phyloP scores from a whole-genome alignment of 2,329 filamentous ascomycete genomes.

The Alternaria sp. region DNA sequence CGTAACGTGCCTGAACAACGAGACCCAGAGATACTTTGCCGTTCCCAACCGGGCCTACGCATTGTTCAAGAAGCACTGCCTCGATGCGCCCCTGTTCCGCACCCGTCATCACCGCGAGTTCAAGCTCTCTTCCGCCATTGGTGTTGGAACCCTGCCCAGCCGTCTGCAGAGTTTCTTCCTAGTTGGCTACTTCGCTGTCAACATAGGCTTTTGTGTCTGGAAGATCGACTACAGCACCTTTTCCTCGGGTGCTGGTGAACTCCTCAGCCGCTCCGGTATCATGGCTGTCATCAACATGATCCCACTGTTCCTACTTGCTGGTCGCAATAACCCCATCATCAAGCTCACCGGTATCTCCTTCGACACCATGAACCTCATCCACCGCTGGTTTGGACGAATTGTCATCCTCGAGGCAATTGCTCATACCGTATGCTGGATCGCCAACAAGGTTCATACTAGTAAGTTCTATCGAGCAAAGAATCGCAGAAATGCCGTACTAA shows the following conservation, averaged over 20 bases:
- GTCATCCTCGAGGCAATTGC: conserved; percentile 73
- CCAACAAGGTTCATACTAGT: conserved; percentile 53
- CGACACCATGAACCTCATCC: conserved; percentile 82
- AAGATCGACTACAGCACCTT: conserved; percentile 71
- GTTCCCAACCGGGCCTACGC: conserved; percentile 63
- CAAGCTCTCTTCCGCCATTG: conserved; percentile 59
- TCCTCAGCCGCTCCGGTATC: conserved; percentile 73
- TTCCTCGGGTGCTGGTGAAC: conserved; percentile 73
- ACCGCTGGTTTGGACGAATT: conserved; percentile 82
- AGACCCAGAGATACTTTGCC: conserved; percentile 81
- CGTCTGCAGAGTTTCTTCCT: conserved; percentile 60
- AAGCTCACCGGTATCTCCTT: conserved; percentile 76
- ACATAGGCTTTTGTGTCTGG: conserved; percentile 57
- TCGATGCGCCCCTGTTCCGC: conserved; percentile 59
- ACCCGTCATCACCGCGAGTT: conserved; percentile 62
- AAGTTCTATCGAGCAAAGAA: conserved; percentile 18
- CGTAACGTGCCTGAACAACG: conserved; percentile 78
- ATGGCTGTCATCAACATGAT: conserved; percentile 80
- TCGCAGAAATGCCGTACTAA: conserved; percentile 22
- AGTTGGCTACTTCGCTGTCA: conserved; percentile 59
- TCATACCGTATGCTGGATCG: conserved; percentile 70
- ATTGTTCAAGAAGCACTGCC: conserved; percentile 56
- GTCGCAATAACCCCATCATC: conserved; percentile 81
- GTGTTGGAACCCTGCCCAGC: conserved; percentile 60
- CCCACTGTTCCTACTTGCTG: conserved; percentile 76